Percentiles rank a stretch among this genome's conserved stretches.
These are phyloP conservation scores for Gaultheria prostrata DNA, from an alignment of 148 eudicot species.

Conservation along the genomic window DNA sequence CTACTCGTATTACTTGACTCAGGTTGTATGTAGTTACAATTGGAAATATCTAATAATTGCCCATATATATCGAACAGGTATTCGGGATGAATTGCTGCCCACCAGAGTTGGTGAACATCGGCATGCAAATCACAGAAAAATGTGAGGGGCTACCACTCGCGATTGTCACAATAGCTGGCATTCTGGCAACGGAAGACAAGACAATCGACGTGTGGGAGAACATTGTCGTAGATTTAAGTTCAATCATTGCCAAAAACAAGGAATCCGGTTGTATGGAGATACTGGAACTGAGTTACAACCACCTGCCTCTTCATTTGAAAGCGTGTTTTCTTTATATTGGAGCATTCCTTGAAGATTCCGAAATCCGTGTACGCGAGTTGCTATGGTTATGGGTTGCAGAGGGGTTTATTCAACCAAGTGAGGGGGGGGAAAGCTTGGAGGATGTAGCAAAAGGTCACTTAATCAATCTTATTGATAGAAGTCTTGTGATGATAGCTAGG, in stretches of 20 bases:
- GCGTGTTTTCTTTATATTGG: conserved; percentile 26
- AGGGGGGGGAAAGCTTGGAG: conserved; percentile 14
- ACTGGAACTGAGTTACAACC: no score
- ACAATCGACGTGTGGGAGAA: conserved; percentile 20
- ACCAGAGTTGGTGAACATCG: no score
- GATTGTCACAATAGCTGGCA: conserved; percentile 34
- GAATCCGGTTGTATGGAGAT: conserved; percentile 16
- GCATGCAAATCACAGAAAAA: no score
- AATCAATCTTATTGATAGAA: conserved; percentile 41
- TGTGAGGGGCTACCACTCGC: conserved; percentile 39
- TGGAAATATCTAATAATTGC: no score
- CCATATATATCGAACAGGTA: no score
- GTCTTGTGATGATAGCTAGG: conserved; percentile 30
- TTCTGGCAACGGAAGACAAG: conserved; percentile 9
- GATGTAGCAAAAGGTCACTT: conserved; percentile 33
- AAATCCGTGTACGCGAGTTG: conserved; percentile 34
- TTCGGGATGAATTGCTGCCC: neutral
- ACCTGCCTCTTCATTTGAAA: conserved; percentile 24
- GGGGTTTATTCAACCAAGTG: conserved; percentile 28
- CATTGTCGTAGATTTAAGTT: conserved; percentile 21
- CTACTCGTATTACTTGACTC: no score
- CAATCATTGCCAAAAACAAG: conserved; percentile 14
- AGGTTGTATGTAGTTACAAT: no score
- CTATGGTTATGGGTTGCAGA: conserved; percentile 42
- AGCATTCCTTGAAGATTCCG: conserved; percentile 22